Conservation (phyloP, 306 rosid species). For the Casuarina equisetifolia region DNA sequence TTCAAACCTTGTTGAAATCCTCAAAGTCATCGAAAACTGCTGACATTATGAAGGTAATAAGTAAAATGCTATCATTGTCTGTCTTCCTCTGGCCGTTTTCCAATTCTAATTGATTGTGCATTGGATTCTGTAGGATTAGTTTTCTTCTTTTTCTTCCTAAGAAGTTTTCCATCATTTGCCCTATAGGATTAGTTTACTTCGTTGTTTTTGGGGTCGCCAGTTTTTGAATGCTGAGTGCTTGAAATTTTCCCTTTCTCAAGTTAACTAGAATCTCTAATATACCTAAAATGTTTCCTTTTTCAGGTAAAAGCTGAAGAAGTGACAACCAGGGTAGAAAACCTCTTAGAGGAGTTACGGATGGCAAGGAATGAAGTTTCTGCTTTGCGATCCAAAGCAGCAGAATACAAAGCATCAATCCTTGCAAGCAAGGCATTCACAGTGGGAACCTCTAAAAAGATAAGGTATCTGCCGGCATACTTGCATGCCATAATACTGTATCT, state of each 20-base stretch:
- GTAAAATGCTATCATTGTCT: neutral
- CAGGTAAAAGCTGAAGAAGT: conserved; percentile 95
- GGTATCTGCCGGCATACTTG: conserved; percentile 42
- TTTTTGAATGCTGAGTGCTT: neutral
- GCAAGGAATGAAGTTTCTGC: conserved; percentile 68
- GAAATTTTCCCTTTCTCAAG: conserved; percentile 9
- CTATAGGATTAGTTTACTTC: neutral
- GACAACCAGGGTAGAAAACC: conserved; percentile 71
- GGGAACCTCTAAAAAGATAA: conserved; percentile 65
- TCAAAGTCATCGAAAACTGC: neutral
- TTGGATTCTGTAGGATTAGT: neutral
- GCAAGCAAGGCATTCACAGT: conserved; percentile 61
- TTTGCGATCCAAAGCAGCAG: conserved; percentile 75
- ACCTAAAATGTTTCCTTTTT: conserved; percentile 26
- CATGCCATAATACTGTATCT: neutral
- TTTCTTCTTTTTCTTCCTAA: neutral
- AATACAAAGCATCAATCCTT: conserved; percentile 71
- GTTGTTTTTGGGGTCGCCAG: neutral
- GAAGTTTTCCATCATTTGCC: too few species aligned
- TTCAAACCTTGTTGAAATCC: neutral
- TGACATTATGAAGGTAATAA: neutral
- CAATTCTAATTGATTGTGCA: neutral
- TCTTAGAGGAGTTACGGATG: conserved; percentile 70
- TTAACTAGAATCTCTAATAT: conserved; percentile 3
- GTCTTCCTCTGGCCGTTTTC: neutral